These are phyloP conservation scores for Mycena kentingensis DNA, from an alignment of 768 basidiomycete genomes.

Conservation along the genomic window DNA sequence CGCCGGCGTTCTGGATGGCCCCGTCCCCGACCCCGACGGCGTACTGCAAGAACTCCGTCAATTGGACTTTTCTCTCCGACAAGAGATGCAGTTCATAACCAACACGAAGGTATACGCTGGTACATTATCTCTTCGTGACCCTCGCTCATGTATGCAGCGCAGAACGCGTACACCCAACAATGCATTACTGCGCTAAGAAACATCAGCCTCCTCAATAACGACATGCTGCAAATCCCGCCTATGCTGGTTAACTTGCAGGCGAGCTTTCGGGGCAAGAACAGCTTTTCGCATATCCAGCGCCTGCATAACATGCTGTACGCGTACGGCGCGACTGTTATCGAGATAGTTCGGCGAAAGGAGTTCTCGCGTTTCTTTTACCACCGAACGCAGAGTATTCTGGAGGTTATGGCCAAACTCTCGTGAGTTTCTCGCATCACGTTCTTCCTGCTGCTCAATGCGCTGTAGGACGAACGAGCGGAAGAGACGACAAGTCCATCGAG, in stretches of 20 bases:
- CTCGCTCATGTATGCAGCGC: slow-evolving; percentile 30
- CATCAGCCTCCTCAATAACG: slow-evolving; percentile 80
- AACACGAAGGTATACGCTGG: slow-evolving; percentile 51
- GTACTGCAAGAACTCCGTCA: slow-evolving; percentile 65
- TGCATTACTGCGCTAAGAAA: slow-evolving; percentile 67
- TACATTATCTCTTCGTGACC: neutral
- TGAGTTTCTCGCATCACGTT: slow-evolving; percentile 39
- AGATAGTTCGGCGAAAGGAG: slow-evolving; percentile 88
- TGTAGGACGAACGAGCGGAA: slow-evolving; percentile 74
- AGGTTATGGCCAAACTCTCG: slow-evolving; percentile 88
- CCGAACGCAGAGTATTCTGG: slow-evolving; percentile 76
- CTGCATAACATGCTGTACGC: slow-evolving; percentile 90
- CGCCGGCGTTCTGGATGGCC: slow-evolving; percentile 55
- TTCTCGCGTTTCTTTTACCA: slow-evolving; percentile 83
- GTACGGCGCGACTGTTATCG: slow-evolving; percentile 88
- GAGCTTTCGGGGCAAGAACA: slow-evolving; percentile 73
- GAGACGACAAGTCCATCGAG: slow-evolving; percentile 80
- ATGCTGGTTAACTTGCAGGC: slow-evolving; percentile 65
- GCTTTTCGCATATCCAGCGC: slow-evolving; percentile 88
- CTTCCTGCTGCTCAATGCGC: slow-evolving; percentile 7
- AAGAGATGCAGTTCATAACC: slow-evolving; percentile 59
- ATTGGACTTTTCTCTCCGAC: slow-evolving; percentile 60
- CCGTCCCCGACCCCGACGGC: slow-evolving; percentile 47
- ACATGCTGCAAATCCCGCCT: slow-evolving; percentile 73
- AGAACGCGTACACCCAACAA: slow-evolving; percentile 76